These are phyloP conservation scores for Quercus engelmannii DNA, from an alignment of 306 rosid species.

Conservation along the genomic window DNA sequence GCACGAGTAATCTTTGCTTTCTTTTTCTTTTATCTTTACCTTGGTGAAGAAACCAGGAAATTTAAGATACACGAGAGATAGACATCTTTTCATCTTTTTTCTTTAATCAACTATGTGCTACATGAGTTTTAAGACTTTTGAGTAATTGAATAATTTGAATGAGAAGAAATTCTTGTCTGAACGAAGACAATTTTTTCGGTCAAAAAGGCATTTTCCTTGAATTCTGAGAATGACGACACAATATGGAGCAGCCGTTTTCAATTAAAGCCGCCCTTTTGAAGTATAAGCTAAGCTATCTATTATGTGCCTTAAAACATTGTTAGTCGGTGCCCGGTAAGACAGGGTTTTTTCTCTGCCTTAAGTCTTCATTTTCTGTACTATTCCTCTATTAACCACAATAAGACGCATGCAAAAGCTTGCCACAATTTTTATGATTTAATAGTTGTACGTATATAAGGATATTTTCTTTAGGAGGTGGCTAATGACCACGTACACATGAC, in stretches of 20 bases:
- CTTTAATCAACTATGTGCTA: no score
- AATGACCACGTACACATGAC: background rate
- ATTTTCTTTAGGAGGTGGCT: background rate
- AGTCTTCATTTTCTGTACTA: background rate
- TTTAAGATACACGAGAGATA: no score
- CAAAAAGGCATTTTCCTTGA: constrained; percentile 28
- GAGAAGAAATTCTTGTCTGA: background rate
- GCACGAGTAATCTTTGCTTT: no score
- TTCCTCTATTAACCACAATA: background rate
- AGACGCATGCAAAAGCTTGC: background rate
- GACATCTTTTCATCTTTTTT: no score
- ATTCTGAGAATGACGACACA: background rate
- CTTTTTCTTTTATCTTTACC: no score
- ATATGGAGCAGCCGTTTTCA: background rate
- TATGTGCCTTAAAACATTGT: background rate
- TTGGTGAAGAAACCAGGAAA: no score
- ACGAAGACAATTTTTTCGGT: constrained; percentile 12
- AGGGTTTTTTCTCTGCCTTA: background rate
- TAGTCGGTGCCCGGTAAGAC: background rate
- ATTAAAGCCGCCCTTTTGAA: constrained; percentile 6
- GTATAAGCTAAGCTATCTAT: background rate
- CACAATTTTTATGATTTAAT: background rate
- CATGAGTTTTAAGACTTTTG: no score
- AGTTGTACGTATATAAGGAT: no score
- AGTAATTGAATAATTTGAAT: no score